phyloP scores from a whole-genome alignment of 192 early-diverging fungal species.

The Podila epigama region DNA sequence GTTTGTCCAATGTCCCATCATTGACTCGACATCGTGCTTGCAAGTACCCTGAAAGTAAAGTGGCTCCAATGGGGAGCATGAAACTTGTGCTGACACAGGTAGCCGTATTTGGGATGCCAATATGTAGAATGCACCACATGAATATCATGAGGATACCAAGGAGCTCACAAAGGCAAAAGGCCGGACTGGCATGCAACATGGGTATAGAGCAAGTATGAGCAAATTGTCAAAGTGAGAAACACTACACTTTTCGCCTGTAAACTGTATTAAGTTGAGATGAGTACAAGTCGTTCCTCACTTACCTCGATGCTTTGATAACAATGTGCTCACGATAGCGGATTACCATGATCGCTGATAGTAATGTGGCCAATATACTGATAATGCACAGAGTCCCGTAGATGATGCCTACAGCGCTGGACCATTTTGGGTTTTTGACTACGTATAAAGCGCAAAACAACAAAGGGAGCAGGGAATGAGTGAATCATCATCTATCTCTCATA shows the following conservation, averaged over 20 bases:
- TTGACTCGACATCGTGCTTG: not conserved
- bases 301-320: conserved; percentile 56
- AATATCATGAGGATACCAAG: conserved; percentile 51
- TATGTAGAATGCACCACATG: conserved; percentile 29
- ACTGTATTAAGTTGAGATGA: no score
- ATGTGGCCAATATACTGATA: conserved; percentile 28
- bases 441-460: no score
- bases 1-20: not conserved
- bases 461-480: no score
- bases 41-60: conserved; percentile 18
- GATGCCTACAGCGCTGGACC: conserved; percentile 24
- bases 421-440: conserved; percentile 15
- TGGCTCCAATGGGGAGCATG: conserved; percentile 30
- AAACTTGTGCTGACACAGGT: conserved; percentile 28
- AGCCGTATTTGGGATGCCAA: conserved; percentile 36
- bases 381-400: conserved; percentile 27
- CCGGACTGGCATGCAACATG: no score
- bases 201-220: no score
- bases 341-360: conserved; percentile 27
- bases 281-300: no score
- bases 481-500: no score
- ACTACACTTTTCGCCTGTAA: no score
- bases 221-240: not conserved
- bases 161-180: conserved; percentile 56
- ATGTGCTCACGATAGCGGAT: conserved; percentile 34